These are phyloP conservation scores for Ceratocystis cubensis DNA, from an alignment of 2,329 filamentous ascomycete species.

Conservation along the genomic window DNA sequence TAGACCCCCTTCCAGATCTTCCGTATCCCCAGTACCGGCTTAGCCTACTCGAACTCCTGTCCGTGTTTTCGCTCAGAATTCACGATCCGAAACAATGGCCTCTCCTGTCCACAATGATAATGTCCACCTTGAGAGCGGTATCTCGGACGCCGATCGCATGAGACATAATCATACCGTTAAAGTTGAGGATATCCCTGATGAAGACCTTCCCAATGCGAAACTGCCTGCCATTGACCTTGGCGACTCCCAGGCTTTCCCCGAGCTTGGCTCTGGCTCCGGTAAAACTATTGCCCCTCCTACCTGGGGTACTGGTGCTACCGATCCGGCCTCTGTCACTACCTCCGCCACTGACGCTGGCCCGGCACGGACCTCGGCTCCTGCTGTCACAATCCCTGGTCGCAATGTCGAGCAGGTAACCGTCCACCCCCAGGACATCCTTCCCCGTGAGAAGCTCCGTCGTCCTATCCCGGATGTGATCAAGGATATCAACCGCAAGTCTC, in stretches of 20 bases:
- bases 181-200: constrained; percentile 55
- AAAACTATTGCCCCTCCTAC: constrained; percentile 17
- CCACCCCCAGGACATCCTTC: constrained; percentile 62
- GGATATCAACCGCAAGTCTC: constrained; percentile 85
- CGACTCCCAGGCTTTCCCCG: constrained; percentile 88
- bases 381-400: constrained; percentile 64
- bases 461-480: constrained; percentile 74
- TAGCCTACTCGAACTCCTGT: constrained; percentile 18
- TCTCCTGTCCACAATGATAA: constrained; percentile 60
- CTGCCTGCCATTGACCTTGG: constrained; percentile 54
- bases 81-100: constrained; percentile 37
- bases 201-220: constrained; percentile 41
- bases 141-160: constrained; percentile 32
- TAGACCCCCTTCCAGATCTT: constrained; percentile 14
- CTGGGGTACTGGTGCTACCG: constrained; percentile 15
- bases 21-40: constrained; percentile 17
- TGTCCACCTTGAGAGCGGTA: constrained; percentile 39
- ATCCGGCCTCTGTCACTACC: constrained; percentile 11
- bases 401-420: constrained; percentile 66
- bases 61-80: constrained; percentile 19
- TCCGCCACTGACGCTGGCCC: constrained; percentile 10
- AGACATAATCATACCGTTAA: constrained; percentile 40
- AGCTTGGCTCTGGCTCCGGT: constrained; percentile 28
- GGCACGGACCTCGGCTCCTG: constrained; percentile 3
- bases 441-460: constrained; percentile 66